A percentile compares a stretch with the other conserved stretches of the same genome.
Conservation (phyloP, 2,329 filamentous ascomycete genomes). For the Sarocladiaceae sp. region DNA sequence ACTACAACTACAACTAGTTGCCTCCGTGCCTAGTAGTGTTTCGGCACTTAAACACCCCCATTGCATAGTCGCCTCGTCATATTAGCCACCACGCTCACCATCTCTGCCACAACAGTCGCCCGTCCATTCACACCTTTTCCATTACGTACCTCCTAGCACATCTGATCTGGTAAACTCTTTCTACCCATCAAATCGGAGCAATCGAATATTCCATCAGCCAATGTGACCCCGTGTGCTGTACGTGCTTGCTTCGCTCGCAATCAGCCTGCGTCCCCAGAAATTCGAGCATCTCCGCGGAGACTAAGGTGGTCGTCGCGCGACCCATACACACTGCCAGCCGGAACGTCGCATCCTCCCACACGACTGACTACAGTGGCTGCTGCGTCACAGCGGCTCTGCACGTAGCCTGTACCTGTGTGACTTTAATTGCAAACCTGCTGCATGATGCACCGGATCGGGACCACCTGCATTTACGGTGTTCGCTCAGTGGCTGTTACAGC, state of each 20-base stretch:
- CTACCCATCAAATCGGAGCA: not conserved
- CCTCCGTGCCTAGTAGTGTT: not conserved
- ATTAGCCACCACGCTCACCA: not conserved
- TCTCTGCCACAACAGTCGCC: not conserved
- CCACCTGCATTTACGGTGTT: not conserved
- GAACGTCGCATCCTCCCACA: not conserved
- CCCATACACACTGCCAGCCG: not conserved
- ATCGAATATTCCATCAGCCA: not conserved
- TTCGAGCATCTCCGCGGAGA: constrained; percentile 4
- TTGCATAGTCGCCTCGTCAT: not conserved
- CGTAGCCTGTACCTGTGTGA: no score
- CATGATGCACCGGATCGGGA: not conserved
- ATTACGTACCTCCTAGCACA: constrained; percentile 9
- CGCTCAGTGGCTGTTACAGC: no score
- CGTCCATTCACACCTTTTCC: constrained; percentile 6
- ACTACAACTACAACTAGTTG: no score
- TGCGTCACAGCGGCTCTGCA: constrained; percentile 1
- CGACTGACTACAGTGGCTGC: no score
- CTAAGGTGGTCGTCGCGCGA: not conserved
- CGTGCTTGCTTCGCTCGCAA: not conserved
- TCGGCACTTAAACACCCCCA: not conserved
- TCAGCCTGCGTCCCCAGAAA: not conserved
- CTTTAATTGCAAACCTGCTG: no score
- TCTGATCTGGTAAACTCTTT: constrained; percentile 2
- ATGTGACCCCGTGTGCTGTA: no score